Evolutionary conservation across 1,284 basidiomycete species (phyloP).

Genomic region (Cutaneotrichosporon curvatum): DNA sequence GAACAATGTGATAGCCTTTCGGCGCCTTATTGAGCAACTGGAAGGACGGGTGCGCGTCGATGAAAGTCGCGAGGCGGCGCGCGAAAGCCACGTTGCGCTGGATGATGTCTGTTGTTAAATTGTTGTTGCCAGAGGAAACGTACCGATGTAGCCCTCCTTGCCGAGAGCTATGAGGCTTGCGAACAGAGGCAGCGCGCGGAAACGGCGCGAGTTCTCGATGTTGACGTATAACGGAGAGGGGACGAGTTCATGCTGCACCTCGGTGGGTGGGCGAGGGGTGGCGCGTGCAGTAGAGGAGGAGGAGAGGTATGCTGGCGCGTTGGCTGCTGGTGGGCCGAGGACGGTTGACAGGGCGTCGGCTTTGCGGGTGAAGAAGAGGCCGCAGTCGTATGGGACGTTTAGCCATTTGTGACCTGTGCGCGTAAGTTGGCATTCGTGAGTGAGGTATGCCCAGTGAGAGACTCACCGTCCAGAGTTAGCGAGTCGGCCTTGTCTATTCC

Average conservation of each 20-base stretch:
- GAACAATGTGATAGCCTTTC: conserved; percentile 23
- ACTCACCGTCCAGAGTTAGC: conserved; percentile 49
- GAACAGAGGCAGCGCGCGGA: conserved; percentile 51
- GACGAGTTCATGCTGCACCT: too few species aligned
- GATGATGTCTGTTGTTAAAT: conserved; percentile 39
- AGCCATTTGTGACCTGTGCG: conserved; percentile 48
- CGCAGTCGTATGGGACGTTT: conserved; percentile 51
- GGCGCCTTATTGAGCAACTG: conserved; percentile 41
- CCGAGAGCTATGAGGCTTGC: conserved; percentile 49
- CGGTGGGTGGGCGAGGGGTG: too few species aligned
- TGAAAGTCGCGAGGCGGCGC: conserved; percentile 36
- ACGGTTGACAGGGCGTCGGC: conserved; percentile 35
- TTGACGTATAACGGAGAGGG: conserved; percentile 43
- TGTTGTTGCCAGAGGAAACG: too few species aligned
- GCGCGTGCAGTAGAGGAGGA: conserved; percentile 1
- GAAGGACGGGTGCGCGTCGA: conserved; percentile 35
- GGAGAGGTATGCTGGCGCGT: conserved; percentile 47
- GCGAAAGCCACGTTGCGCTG: conserved; percentile 48
- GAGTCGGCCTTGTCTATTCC: conserved; percentile 49
- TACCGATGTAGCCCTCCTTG: conserved; percentile 44
- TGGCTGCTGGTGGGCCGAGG: conserved; percentile 46
- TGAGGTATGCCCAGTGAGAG: not conserved
- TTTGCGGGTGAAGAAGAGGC: conserved; percentile 49
- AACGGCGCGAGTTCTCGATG: conserved; percentile 51
- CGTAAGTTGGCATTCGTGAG: not conserved